Conservation (phyloP, 768 basidiomycete genomes). For the Lactarius indigo region DNA sequence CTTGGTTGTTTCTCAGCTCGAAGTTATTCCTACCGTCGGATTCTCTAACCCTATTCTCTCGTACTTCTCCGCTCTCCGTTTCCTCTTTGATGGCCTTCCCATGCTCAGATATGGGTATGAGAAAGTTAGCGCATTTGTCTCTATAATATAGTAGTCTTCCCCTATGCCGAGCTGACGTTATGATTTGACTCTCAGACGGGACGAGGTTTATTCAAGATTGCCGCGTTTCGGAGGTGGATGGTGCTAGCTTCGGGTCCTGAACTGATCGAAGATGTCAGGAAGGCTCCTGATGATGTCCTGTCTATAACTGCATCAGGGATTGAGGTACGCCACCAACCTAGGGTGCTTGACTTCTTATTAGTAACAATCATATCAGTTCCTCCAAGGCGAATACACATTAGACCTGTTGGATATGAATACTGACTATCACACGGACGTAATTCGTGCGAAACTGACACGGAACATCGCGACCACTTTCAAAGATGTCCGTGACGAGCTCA, state of each 20-base stretch:
- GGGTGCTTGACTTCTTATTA: not conserved
- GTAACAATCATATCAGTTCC: not conserved
- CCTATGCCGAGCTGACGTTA: not conserved
- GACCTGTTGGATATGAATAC: not conserved
- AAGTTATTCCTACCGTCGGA: conserved; percentile 17
- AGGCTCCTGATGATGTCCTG: not conserved
- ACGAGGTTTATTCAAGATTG: not conserved
- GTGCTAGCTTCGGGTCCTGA: not conserved
- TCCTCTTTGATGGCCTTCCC: not conserved
- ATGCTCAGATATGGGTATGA: not conserved
- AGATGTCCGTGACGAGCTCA: not conserved
- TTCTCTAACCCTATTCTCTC: conserved; percentile 21
- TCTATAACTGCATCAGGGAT: not conserved
- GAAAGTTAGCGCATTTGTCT: not conserved
- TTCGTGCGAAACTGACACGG: conserved; percentile 12
- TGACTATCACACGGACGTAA: not conserved
- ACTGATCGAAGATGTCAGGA: not conserved
- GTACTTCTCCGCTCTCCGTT: conserved; percentile 4
- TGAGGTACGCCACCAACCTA: not conserved
- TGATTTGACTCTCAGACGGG: not conserved
- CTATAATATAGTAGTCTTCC: not conserved
- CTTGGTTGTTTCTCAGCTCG: conserved; percentile 1
- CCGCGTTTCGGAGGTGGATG: not conserved
- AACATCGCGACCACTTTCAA: not conserved
- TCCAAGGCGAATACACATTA: not conserved